Percentiles rank a stretch among this genome's conserved stretches.
Conservation (phyloP, 345 rosid species). For the Tarenaya hassleriana region DNA sequence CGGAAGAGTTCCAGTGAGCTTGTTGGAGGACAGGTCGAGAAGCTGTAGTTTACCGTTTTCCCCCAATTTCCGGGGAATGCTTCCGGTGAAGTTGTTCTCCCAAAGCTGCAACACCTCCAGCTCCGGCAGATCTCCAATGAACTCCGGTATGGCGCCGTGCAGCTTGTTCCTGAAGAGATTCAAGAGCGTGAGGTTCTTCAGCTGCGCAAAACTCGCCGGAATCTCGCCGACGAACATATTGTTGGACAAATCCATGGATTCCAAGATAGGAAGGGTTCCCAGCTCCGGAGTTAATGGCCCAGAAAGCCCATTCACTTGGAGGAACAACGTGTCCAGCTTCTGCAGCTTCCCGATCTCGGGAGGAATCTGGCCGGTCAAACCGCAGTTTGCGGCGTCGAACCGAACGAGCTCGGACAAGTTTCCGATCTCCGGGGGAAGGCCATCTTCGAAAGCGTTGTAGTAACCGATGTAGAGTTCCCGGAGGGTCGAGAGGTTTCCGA, state of each 20-base stretch:
- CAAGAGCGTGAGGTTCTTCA: constrained; percentile 64
- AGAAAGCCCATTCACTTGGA: constrained; percentile 67
- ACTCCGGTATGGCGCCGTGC: constrained; percentile 71
- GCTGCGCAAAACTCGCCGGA: constrained; percentile 43
- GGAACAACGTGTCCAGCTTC: constrained; percentile 73
- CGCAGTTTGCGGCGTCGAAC: constrained; percentile 69
- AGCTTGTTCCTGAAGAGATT: constrained; percentile 83
- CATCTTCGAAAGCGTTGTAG: constrained; percentile 54
- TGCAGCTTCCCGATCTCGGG: constrained; percentile 55
- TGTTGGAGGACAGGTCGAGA: constrained; percentile 79
- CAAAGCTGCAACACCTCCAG: constrained; percentile 83
- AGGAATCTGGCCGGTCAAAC: constrained; percentile 57
- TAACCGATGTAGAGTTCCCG: constrained; percentile 78
- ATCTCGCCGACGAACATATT: constrained; percentile 75
- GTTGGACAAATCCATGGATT: constrained; percentile 85
- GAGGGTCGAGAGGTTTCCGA: constrained; percentile 58
- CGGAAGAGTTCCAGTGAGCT: constrained; percentile 68
- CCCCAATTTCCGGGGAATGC: constrained; percentile 58
- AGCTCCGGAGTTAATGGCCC: constrained; percentile 58
- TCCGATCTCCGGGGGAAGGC: constrained; percentile 75
- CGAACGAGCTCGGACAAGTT: constrained; percentile 56
- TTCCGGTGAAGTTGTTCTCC: constrained; percentile 87
- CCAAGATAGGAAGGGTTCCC: constrained; percentile 56
- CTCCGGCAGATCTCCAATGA: constrained; percentile 61
- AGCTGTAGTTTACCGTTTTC: constrained; percentile 47